Evolutionary conservation across 2,329 filamentous ascomycete species (phyloP).

Genomic region (Claviceps monticola): DNA sequence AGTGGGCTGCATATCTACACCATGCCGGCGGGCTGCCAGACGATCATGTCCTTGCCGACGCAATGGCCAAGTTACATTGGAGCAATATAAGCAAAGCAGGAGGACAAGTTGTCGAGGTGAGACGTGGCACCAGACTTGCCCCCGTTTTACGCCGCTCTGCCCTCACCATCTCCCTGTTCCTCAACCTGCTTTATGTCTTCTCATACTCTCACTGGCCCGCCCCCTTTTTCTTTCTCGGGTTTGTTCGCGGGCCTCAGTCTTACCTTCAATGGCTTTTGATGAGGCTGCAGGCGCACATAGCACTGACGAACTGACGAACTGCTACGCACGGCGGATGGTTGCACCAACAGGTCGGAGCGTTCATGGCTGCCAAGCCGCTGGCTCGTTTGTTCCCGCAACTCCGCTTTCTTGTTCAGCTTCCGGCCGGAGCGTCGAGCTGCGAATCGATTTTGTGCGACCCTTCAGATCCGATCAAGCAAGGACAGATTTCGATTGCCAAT

Average conservation of each 20-base stretch:
- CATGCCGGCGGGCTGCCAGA: not conserved
- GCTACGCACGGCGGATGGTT: not conserved
- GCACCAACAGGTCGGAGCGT: not conserved
- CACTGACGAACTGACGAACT: not conserved
- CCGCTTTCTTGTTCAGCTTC: not conserved
- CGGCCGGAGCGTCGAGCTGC: not conserved
- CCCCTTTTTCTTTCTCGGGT: not conserved
- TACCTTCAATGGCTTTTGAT: not conserved
- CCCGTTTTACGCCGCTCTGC: not conserved
- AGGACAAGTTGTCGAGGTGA: slow-evolving; percentile 1
- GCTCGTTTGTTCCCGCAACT: not conserved
- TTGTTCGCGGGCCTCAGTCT: not conserved
- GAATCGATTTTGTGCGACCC: not conserved
- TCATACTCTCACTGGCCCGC: no score
- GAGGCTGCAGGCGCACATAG: not conserved
- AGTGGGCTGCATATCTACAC: slow-evolving; percentile 3
- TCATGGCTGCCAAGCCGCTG: not conserved
- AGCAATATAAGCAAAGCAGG: not conserved
- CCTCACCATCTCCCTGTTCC: not conserved
- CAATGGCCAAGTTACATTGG: not conserved
- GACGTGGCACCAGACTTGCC: not conserved
- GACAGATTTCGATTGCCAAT: not conserved
- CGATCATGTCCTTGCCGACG: not conserved
- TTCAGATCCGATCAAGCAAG: not conserved
- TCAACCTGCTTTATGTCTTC: no score